Evolutionary conservation across 306 rosid species (phyloP).

Genomic region (Lagenaria siceraria): DNA sequence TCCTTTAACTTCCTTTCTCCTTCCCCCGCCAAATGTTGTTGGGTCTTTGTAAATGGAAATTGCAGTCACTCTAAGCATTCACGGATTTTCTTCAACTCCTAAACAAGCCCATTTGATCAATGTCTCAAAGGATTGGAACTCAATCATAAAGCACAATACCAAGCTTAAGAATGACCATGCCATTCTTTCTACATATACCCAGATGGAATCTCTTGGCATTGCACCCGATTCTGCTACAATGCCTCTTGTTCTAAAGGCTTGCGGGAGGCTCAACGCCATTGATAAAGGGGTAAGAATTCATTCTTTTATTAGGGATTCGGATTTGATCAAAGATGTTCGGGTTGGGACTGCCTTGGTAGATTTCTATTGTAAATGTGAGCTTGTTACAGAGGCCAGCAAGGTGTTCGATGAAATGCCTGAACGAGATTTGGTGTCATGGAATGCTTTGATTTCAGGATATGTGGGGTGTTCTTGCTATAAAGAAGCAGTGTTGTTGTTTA

Average conservation of each 20-base stretch:
- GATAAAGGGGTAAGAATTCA: constrained; percentile 28
- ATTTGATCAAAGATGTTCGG: constrained; percentile 17
- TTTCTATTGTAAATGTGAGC: constrained; percentile 28
- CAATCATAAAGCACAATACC: constrained; percentile 24
- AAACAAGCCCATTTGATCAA: neutral
- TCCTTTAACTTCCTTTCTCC: neutral
- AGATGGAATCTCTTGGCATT: constrained; percentile 27
- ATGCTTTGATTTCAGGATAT: constrained; percentile 30
- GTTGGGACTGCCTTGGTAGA: constrained; percentile 37
- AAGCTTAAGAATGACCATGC: constrained; percentile 31
- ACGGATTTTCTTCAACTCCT: constrained; percentile 2
- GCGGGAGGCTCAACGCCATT: constrained; percentile 17
- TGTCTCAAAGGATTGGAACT: constrained; percentile 23
- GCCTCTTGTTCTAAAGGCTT: constrained; percentile 39
- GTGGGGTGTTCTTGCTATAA: constrained; percentile 19
- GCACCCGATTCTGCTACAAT: constrained; percentile 18
- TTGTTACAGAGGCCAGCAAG: constrained; percentile 18
- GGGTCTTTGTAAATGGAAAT: constrained; percentile 8
- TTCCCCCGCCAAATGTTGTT: neutral
- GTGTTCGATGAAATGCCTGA: constrained; percentile 30
- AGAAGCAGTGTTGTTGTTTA: constrained; percentile 20
- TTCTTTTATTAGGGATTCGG: constrained; percentile 10
- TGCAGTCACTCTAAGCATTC: constrained; percentile 1
- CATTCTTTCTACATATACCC: constrained; percentile 29
- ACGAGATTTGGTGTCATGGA: constrained; percentile 34